Conservation (phyloP, 768 basidiomycete genomes). For the Lanmaoa rubissima region DNA sequence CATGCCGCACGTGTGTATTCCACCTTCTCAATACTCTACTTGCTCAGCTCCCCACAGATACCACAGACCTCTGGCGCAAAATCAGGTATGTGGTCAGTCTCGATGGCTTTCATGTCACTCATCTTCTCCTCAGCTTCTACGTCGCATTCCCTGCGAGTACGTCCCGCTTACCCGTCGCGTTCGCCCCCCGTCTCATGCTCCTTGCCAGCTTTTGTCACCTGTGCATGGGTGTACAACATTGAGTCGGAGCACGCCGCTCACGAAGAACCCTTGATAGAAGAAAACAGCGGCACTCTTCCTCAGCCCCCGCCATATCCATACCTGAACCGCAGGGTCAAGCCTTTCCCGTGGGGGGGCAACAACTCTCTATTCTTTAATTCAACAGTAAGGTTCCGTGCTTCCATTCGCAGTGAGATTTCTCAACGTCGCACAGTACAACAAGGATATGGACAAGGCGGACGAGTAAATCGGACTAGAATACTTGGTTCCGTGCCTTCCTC, state of each 20-base stretch:
- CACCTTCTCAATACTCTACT: neutral
- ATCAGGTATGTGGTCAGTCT: conserved; percentile 58
- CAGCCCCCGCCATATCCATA: conserved; percentile 72
- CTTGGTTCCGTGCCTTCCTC: neutral
- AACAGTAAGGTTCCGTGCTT: conserved; percentile 44
- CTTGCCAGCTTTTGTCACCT: conserved; percentile 21
- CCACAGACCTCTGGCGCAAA: conserved; percentile 81
- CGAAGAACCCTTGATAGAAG: conserved; percentile 63
- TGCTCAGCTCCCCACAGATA: conserved; percentile 45
- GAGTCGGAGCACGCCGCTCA: conserved; percentile 70
- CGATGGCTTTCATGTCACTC: neutral
- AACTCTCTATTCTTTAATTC: conserved; percentile 85
- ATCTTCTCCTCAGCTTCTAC: conserved; percentile 51
- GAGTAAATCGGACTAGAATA: conserved; percentile 12
- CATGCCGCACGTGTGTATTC: conserved; percentile 60
- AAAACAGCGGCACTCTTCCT: conserved; percentile 72
- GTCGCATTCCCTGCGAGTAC: conserved; percentile 73
- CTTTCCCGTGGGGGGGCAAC: conserved; percentile 87
- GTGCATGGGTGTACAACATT: conserved; percentile 49
- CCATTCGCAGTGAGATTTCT: neutral
- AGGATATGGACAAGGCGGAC: conserved; percentile 48
- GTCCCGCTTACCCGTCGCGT: conserved; percentile 29
- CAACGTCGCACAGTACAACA: conserved; percentile 50
- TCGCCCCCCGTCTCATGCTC: conserved; percentile 12
- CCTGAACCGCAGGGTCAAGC: conserved; percentile 72